Evolutionary conservation across 179 eudicot genomes (phyloP).

Genomic region (Sideroxylon spinosum): DNA sequence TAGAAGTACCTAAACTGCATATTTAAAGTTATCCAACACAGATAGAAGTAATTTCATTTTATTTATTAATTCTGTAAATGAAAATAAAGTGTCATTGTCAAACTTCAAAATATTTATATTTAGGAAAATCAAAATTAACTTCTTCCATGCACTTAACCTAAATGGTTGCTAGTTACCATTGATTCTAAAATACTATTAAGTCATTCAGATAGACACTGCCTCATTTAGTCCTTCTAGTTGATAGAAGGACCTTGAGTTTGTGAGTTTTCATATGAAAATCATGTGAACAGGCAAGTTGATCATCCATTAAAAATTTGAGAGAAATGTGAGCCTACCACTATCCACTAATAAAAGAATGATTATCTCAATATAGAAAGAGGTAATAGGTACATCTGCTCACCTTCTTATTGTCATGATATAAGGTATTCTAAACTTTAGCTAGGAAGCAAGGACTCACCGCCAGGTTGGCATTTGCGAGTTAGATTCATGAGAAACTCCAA

Average conservation of each 20-base stretch:
- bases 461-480: too few relatives aligned
- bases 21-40: slow-evolving; percentile 5
- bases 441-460: too few relatives aligned
- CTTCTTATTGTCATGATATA: too few relatives aligned
- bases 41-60: not conserved
- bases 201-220: not conserved
- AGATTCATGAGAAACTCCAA: too few relatives aligned
- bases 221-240: not conserved
- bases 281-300: not conserved
- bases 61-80: too few relatives aligned
- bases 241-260: not conserved
- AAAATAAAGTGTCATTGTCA: not conserved
- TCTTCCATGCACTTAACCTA: not conserved
- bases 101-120: not conserved
- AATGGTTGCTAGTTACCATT: too few relatives aligned
- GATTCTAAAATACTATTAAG: not conserved
- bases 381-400: not conserved
- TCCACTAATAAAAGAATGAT: not conserved
- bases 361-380: not conserved
- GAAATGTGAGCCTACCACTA: not conserved
- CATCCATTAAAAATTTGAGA: not conserved
- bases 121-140: not conserved
- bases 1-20: not conserved
- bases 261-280: not conserved
- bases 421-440: too few relatives aligned